These are phyloP conservation scores for Endogone sp. DNA, from an alignment of 192 early-diverging fungal genomes.

Conservation along the genomic window DNA sequence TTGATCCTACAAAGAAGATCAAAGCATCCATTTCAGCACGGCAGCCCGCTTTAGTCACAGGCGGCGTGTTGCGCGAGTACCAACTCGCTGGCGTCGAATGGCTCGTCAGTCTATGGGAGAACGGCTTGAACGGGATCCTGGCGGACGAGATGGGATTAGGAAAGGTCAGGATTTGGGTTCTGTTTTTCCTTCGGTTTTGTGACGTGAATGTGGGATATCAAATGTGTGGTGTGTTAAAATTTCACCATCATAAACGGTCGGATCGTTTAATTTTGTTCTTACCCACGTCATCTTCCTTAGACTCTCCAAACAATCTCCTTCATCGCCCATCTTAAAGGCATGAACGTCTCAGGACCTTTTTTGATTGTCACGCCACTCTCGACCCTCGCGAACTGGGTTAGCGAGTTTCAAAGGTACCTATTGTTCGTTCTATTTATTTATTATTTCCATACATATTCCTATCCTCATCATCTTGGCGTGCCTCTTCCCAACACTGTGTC, in stretches of 20 bases:
- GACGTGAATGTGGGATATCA: too few relatives aligned
- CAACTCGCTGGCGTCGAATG: slow-evolving; percentile 95
- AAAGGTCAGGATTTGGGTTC: slow-evolving; percentile 41
- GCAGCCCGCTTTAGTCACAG: slow-evolving; percentile 78
- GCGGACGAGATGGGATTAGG: slow-evolving; percentile 96
- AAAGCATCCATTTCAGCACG: slow-evolving; percentile 51
- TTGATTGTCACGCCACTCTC: slow-evolving; percentile 87
- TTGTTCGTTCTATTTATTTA: not conserved
- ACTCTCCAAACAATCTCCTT: slow-evolving; percentile 95
- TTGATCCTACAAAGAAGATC: slow-evolving; percentile 14
- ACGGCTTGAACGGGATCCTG: slow-evolving; percentile 93
- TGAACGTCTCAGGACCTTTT: slow-evolving; percentile 81
- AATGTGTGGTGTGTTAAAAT: too few relatives aligned
- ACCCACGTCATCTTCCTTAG: slow-evolving; percentile 25
- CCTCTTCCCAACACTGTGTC: too few relatives aligned
- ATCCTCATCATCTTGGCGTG: not conserved
- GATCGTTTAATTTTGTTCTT: not conserved
- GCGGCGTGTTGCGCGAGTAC: slow-evolving; percentile 88
- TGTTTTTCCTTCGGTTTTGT: not conserved
- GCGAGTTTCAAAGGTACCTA: slow-evolving; percentile 78
- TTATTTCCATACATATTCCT: not conserved
- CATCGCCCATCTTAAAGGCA: slow-evolving; percentile 74
- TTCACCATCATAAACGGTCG: too few relatives aligned
- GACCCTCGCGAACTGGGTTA: slow-evolving; percentile 90
- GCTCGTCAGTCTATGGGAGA: slow-evolving; percentile 92